Evolutionary conservation across 805 yeast species (phyloP).

Genomic region (Yamadazyma kitorensis): DNA sequence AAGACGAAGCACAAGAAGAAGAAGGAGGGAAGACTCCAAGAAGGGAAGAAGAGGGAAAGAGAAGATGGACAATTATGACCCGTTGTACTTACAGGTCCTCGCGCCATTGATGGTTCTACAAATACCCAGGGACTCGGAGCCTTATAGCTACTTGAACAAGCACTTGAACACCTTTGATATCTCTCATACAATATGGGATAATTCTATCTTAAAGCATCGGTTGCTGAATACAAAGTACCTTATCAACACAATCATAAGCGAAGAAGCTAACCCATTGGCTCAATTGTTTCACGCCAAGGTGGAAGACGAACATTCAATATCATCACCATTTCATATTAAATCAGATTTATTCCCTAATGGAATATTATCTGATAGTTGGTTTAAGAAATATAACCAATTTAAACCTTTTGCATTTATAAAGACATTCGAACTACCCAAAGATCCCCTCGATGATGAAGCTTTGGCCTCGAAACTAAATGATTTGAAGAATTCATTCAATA

Average conservation of each 20-base stretch:
- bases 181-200: constrained; percentile 33
- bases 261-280: not conserved
- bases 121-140: constrained; percentile 6
- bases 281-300: not conserved
- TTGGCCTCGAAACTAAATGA: constrained; percentile 17
- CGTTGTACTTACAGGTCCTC: constrained; percentile 26
- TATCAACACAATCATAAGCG: constrained; percentile 14
- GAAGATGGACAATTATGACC: constrained; percentile 37
- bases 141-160: not conserved
- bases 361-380: constrained; percentile 32
- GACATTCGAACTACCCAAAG: constrained; percentile 15
- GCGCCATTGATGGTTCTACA: constrained; percentile 30
- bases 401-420: constrained; percentile 33
- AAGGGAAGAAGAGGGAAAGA: too few relatives aligned
- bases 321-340: constrained; percentile 36
- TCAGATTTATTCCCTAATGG: constrained; percentile 30
- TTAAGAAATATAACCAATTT: constrained; percentile 27
- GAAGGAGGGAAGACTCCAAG: too few relatives aligned
- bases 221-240: constrained; percentile 31
- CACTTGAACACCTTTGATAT: constrained; percentile 3
- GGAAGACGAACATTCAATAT: constrained; percentile 21
- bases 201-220: constrained; percentile 33
- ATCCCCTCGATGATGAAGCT: constrained; percentile 12
- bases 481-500: constrained; percentile 12
- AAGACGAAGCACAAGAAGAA: too few relatives aligned